Evolutionary conservation across 805 yeast genomes (phyloP).

Genomic region (Wickerhamiella allomyrinae): DNA sequence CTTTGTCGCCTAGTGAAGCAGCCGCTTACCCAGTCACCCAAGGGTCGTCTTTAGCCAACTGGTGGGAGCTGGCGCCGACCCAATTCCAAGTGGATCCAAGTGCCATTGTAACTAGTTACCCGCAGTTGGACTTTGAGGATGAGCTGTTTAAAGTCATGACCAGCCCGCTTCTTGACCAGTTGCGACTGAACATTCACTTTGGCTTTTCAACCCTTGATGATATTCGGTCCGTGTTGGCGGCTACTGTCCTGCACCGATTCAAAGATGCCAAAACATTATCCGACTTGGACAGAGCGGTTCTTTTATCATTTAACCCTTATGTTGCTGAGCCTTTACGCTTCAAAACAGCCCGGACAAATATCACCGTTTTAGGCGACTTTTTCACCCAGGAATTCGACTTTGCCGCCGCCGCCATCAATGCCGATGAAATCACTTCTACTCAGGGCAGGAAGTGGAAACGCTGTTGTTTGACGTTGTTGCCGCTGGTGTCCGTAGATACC

Average conservation of each 20-base stretch:
- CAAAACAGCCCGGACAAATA: neutral
- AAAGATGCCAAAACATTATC: neutral
- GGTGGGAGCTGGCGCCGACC: neutral
- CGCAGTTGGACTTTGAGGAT: neutral
- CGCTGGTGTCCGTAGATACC: constrained; percentile 21
- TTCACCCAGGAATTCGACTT: constrained; percentile 16
- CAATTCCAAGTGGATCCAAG: neutral
- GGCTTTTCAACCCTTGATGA: neutral
- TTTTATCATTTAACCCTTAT: neutral
- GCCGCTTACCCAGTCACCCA: neutral
- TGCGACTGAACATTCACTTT: neutral
- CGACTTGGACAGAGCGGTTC: constrained; percentile 12
- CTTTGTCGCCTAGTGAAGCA: neutral
- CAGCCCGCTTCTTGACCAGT: neutral
- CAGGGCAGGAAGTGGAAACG: constrained; percentile 23
- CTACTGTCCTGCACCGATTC: neutral
- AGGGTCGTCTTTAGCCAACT: neutral
- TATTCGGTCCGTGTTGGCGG: neutral
- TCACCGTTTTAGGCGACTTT: constrained; percentile 12
- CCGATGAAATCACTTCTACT: constrained; percentile 14
- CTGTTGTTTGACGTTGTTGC: constrained; percentile 25
- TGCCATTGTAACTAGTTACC: neutral
- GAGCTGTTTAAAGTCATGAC: neutral
- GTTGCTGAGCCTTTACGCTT: neutral
- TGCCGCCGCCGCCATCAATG: constrained; percentile 3